Conservation (phyloP, 768 basidiomycete genomes). For the Glaciozyma martinii region DNA sequence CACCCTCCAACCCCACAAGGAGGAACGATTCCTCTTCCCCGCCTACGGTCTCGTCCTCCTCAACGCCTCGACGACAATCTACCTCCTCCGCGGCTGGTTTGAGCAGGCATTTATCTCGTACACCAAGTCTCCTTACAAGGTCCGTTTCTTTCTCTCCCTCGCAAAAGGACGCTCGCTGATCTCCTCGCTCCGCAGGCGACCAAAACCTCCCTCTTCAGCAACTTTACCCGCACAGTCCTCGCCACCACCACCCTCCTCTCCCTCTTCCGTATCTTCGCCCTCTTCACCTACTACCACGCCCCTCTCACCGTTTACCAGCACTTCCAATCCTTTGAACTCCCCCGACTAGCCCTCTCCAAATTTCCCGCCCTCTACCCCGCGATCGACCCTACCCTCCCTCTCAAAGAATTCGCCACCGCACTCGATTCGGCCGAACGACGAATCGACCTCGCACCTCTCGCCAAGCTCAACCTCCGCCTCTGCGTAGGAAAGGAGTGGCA, state of each 20-base stretch:
- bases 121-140: slow-evolving; percentile 77
- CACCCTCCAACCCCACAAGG: slow-evolving; percentile 80
- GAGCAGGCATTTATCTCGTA: slow-evolving; percentile 63
- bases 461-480: slow-evolving; percentile 60
- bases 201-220: slow-evolving; percentile 62
- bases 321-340: slow-evolving; percentile 70
- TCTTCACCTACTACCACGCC: slow-evolving; percentile 83
- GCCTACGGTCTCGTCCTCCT: slow-evolving; percentile 84
- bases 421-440: slow-evolving; percentile 42
- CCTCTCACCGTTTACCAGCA: slow-evolving; percentile 62
- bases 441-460: slow-evolving; percentile 61
- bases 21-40: slow-evolving; percentile 98
- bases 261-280: slow-evolving; percentile 66
- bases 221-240: slow-evolving; percentile 62
- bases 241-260: slow-evolving; percentile 61
- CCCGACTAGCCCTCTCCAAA: slow-evolving; percentile 47
- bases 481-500: slow-evolving; percentile 96
- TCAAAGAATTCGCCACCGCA: slow-evolving; percentile 36
- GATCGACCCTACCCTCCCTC: slow-evolving; percentile 40
- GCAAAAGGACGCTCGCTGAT: neutral
- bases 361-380: slow-evolving; percentile 52
- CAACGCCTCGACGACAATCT: slow-evolving; percentile 83
- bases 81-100: slow-evolving; percentile 75
- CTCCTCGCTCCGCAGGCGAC: slow-evolving; percentile 54
- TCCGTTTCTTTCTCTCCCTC: slow-evolving; percentile 41